Conservation (phyloP, 2,329 filamentous ascomycete species). For the Calonectria naviculata region DNA sequence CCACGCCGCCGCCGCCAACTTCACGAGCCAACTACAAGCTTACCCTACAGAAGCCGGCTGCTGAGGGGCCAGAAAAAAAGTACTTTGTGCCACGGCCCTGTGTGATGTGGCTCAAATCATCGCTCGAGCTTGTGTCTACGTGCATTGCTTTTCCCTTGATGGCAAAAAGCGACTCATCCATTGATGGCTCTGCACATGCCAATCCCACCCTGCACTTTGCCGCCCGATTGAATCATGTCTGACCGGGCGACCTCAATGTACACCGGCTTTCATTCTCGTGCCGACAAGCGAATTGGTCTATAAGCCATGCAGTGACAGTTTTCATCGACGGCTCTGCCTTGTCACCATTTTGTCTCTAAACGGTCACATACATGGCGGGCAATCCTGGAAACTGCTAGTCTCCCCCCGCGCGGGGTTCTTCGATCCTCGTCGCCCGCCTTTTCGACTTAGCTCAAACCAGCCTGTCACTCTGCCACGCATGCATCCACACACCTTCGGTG, state of each 20-base stretch:
- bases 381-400: constrained; percentile 17
- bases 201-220: constrained; percentile 9
- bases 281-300: constrained; percentile 13
- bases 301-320: constrained; percentile 2
- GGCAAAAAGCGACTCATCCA: not conserved
- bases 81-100: constrained; percentile 17
- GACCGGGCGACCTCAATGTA: not conserved
- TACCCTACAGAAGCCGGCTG: constrained; percentile 8
- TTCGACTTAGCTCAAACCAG: not conserved
- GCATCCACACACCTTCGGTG: constrained; percentile 8
- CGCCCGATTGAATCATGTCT: not conserved
- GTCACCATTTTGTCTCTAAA: constrained; percentile 4
- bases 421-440: constrained; percentile 10
- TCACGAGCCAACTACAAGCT: not conserved
- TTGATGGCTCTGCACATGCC: not conserved
- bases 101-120: constrained; percentile 26
- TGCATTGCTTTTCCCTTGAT: not conserved
- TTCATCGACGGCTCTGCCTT: constrained; percentile 1
- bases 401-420: constrained; percentile 13
- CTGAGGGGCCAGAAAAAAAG: constrained; percentile 1
- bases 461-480: constrained; percentile 7
- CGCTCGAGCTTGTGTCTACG: not conserved
- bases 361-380: constrained; percentile 10
- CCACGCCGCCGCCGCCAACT: not conserved
- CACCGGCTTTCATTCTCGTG: not conserved